Base-by-base conservation (phyloP, 2,329 filamentous ascomycete species). In the Alternaria gansuensis region DNA sequence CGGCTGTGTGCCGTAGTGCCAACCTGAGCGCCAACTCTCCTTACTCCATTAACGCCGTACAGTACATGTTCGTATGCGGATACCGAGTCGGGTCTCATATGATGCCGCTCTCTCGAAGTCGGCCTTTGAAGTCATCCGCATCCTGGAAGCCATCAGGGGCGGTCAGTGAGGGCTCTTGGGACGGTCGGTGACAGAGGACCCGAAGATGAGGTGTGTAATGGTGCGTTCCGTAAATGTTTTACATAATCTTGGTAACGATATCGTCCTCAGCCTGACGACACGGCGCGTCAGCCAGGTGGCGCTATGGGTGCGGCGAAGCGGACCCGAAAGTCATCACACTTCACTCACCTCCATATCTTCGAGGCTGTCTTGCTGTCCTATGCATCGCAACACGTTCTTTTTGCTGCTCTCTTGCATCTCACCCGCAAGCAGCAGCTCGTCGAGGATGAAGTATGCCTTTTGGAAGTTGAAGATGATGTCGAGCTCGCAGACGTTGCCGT, bases 391-490 rank as follows among this genome's bases (percentile, higher is more conserved):
- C 39, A 99, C 93, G 75, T 98, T 98, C 88, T 99, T 99, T 83
- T 98, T 99, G 80, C 94, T 98, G 80, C 93, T 98, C 82, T 99
- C 95, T 80, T 99, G 95, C 82, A 99, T 88, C 80, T 99, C 95
- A 60, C 95, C 95, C 5, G 95, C 95, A 68, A 99, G 84, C 66
- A 99, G 84, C 62, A 99, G 86, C 82, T 99, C 95, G 77, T 99
- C 95, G 45, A 99, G 87, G 69, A 99, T 99, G 81, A 98, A 99
- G 81, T 99, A 99, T 60, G 95, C 95, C 81, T 99, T 99, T 71
- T 97, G 96, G 79, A 99, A 99, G 78, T 97, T 98, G 87, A 99
- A 99, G 79, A 99, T 99, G 81, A 98, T 97, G 79, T 98, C 93
- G 66, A 99, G 87, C 82, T 99, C 95, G 88, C 95, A 99, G 60